phyloP scores from a whole-genome alignment of 495 filamentous ascomycete species.

The Letharia lupina region DNA sequence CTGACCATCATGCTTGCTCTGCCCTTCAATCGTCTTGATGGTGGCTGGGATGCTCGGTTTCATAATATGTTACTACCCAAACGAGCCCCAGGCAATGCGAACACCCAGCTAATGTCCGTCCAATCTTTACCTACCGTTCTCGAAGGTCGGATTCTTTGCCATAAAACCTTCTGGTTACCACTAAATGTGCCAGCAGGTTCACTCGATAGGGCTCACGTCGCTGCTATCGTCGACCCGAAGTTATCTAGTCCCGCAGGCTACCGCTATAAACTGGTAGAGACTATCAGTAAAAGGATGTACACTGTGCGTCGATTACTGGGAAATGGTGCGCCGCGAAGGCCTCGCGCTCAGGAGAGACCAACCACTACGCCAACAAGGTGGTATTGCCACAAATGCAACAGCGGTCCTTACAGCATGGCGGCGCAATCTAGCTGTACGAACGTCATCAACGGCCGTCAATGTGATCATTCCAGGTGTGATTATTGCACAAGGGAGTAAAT shows the following conservation, averaged over 20 bases:
- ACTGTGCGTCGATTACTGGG: neutral
- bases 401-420: conserved; percentile 5
- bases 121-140: neutral
- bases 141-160: neutral
- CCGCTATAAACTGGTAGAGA: neutral
- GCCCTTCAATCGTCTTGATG: neutral
- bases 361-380: neutral
- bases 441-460: conserved; percentile 1
- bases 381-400: conserved; percentile 3
- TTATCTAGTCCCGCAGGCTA: neutral
- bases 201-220: neutral
- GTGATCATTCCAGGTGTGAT: conserved; percentile 2
- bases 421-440: conserved; percentile 2
- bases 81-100: neutral
- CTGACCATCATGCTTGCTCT: neutral
- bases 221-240: neutral
- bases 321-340: neutral
- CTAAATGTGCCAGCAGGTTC: neutral
- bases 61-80: neutral
- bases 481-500: conserved; percentile 3
- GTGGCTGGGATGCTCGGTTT: neutral
- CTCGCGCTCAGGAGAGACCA: neutral
- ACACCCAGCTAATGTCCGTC: neutral
- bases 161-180: neutral
- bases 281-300: neutral